Evolutionary conservation across 2,329 filamentous ascomycete species (phyloP).

Genomic region (Dothistroma pini): DNA sequence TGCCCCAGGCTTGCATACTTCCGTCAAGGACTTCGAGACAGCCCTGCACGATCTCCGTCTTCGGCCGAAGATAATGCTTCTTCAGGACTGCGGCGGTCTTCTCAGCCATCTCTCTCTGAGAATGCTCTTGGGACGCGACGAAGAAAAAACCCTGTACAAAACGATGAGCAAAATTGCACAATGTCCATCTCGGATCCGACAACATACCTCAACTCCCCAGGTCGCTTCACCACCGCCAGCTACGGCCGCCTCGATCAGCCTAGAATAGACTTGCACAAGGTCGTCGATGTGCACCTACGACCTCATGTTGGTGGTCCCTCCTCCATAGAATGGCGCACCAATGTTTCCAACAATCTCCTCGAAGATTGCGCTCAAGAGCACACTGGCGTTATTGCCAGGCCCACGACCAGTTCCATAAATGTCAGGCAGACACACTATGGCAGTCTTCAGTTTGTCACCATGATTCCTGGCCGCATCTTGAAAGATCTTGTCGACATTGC

Average conservation of each 20-base stretch:
- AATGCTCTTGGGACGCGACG: slow-evolving; percentile 37
- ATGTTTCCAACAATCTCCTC: slow-evolving; percentile 34
- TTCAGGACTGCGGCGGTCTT: slow-evolving; percentile 29
- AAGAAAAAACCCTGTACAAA: slow-evolving; percentile 47
- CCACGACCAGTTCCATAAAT: slow-evolving; percentile 52
- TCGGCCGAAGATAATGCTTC: slow-evolving; percentile 24
- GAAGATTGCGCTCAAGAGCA: slow-evolving; percentile 42
- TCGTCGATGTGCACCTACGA: slow-evolving; percentile 56
- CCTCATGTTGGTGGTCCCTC: slow-evolving; percentile 50
- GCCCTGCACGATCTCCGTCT: slow-evolving; percentile 27
- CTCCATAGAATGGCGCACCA: slow-evolving; percentile 43
- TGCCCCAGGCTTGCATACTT: slow-evolving; percentile 22
- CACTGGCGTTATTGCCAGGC: slow-evolving; percentile 36
- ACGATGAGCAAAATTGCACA: background rate
- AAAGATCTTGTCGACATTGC: slow-evolving; percentile 64
- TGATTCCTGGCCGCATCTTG: slow-evolving; percentile 44
- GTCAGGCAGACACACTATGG: slow-evolving; percentile 60
- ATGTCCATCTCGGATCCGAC: background rate
- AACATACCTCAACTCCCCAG: slow-evolving; percentile 15
- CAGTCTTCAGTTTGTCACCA: slow-evolving; percentile 51
- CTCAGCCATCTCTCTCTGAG: slow-evolving; percentile 30
- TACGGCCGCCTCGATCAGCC: slow-evolving; percentile 53
- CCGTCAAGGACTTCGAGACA: slow-evolving; percentile 29
- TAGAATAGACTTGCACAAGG: slow-evolving; percentile 51
- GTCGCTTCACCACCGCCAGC: slow-evolving; percentile 36